These are phyloP conservation scores for Podospora pseudoanserina DNA, from an alignment of 495 filamentous ascomycete genomes.

Conservation along the genomic window DNA sequence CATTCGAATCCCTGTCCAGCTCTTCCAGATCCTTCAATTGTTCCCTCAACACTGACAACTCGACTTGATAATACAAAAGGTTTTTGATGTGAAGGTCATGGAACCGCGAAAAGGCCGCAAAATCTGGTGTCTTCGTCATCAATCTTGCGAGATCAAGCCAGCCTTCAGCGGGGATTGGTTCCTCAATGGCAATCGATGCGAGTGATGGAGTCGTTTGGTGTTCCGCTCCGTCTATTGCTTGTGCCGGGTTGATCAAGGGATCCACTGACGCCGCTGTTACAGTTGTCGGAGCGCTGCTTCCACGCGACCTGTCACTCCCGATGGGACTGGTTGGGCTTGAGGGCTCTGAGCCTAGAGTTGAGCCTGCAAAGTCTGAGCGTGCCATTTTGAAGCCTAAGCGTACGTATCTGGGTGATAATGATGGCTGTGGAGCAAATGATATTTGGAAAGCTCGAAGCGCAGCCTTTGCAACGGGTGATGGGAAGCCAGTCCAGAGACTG, in stretches of 20 bases:
- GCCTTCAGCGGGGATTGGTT: slow-evolving; percentile 9
- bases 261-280: neutral
- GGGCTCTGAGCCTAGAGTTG: neutral
- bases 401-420: neutral
- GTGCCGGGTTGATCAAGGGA: neutral
- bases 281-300: neutral
- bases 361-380: neutral
- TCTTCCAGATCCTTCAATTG: slow-evolving; percentile 10
- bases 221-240: neutral
- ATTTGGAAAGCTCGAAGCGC: neutral
- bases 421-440: neutral
- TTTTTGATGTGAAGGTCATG: slow-evolving; percentile 33
- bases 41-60: slow-evolving; percentile 13
- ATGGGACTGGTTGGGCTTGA: neutral
- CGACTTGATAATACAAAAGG: slow-evolving; percentile 31
- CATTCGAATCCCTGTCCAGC: neutral
- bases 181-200: neutral
- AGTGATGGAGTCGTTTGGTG: neutral
- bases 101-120: slow-evolving; percentile 28
- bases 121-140: slow-evolving; percentile 24
- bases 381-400: neutral
- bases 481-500: neutral
- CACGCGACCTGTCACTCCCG: neutral
- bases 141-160: slow-evolving; percentile 28
- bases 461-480: neutral